Evolutionary conservation across 2,329 filamentous ascomycete genomes (phyloP).

Genomic region (Scleromitrula shiraiana): DNA sequence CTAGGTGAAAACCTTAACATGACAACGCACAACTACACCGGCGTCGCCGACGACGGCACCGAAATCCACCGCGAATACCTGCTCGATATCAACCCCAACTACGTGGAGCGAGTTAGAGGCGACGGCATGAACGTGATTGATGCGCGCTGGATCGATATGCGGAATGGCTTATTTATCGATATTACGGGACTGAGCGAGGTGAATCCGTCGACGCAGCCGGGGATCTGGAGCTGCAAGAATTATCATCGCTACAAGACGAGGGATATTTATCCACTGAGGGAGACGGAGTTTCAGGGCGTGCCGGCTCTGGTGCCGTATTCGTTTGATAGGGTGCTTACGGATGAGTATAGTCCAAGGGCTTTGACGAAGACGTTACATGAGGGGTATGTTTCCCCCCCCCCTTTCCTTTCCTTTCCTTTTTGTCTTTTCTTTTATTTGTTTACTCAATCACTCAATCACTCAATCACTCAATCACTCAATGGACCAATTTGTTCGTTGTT

Average conservation of each 20-base stretch:
- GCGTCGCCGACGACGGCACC: slow-evolving; percentile 34
- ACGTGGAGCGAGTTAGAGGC: slow-evolving; percentile 50
- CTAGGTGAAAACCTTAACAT: slow-evolving; percentile 61
- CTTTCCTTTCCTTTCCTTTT: background rate
- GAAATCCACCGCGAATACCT: slow-evolving; percentile 50
- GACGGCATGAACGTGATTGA: slow-evolving; percentile 75
- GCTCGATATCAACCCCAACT: slow-evolving; percentile 69
- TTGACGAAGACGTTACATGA: slow-evolving; percentile 52
- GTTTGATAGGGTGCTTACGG: slow-evolving; percentile 56
- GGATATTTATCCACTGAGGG: slow-evolving; percentile 71
- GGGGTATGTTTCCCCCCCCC: slow-evolving; percentile 40
- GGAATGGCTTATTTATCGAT: slow-evolving; percentile 73
- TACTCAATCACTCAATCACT: background rate
- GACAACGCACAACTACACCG: slow-evolving; percentile 39
- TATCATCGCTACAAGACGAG: slow-evolving; percentile 60
- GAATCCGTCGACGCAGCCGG: slow-evolving; percentile 48
- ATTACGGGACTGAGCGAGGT: slow-evolving; percentile 71
- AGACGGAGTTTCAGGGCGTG: slow-evolving; percentile 68
- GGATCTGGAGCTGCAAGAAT: slow-evolving; percentile 74
- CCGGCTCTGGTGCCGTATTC: slow-evolving; percentile 60
- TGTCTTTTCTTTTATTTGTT: background rate
- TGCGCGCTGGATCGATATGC: slow-evolving; percentile 71
- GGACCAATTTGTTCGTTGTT: no score
- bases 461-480: no score
- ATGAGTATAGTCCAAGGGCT: slow-evolving; percentile 58